Base-by-base conservation (phyloP, 2,329 filamentous ascomycete species). In the Fusarium pseudoanthophilum region DNA sequence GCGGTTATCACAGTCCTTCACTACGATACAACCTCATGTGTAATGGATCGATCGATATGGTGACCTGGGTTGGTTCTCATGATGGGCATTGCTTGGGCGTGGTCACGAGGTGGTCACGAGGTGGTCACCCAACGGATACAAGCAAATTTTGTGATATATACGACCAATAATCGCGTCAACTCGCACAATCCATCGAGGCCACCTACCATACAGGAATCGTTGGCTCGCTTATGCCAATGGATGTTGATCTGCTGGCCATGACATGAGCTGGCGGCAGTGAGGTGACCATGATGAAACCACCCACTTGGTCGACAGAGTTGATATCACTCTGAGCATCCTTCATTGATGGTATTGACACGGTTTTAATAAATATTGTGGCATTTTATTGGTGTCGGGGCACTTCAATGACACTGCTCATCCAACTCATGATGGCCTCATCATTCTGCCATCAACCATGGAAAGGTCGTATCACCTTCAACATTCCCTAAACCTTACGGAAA, bases 241-340 rank as follows among this genome's bases (percentile, higher is more conserved):
- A 26, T 49, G 24, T 32, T 24, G 16, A 42, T 21, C 24, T 32
- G 10, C 20, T 49, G 11, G 14, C 20, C 36, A 20, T 37, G 36
- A 37, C 36, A 18, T 67, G 45, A 40, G 34, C 30, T n/a, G 21
- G 28, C 36, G 34, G 24, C 30, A 20, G 15, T 20, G 30, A 67
- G 63, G 55, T 53, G 20, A 30, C 21, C 65, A 67, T 67, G 65
- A 67, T 67, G 46, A 46, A 53, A 52, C 36, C 30, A 61, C 30
- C 36, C 26, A 13, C 34, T 13, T 5, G n/a, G 11, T 10, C 42
- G 11, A 20, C 11, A 15, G 20, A 32, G 24, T 18, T 48, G 13
- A 40, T 20, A 21, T 11, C 28, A 3, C 11, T 20, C 7, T 32
- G 10, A 11, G 15, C 55, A 32, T 40, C 4, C 7, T 21, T n/a